Evolutionary conservation across 768 basidiomycete species (phyloP).

Genomic region (Zangia roseola): DNA sequence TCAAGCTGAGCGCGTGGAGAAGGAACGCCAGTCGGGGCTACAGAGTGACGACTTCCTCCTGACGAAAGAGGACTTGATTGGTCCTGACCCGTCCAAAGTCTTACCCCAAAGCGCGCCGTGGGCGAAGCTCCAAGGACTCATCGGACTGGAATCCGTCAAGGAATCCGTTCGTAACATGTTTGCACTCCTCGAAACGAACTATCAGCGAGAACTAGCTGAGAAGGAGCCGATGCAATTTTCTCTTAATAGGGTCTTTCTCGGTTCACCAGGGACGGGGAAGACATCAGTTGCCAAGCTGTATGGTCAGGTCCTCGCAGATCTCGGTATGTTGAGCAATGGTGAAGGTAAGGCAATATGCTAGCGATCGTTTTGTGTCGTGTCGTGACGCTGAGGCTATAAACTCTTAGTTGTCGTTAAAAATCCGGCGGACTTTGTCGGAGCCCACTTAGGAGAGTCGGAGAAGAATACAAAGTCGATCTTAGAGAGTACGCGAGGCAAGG

Average conservation of each 20-base stretch:
- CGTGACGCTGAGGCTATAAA: background rate
- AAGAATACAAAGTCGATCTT: constrained; percentile 64
- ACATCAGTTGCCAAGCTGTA: constrained; percentile 71
- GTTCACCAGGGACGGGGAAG: constrained; percentile 71
- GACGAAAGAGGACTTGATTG: constrained; percentile 57
- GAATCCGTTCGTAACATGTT: constrained; percentile 51
- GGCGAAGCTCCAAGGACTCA: constrained; percentile 51
- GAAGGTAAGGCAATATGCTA: constrained; percentile 54
- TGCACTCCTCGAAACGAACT: constrained; percentile 51
- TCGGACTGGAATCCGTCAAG: constrained; percentile 59
- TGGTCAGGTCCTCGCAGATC: constrained; percentile 59
- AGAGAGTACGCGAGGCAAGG: constrained; percentile 58
- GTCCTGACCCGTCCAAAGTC: constrained; percentile 57
- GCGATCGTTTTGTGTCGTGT: background rate
- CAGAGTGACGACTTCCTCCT: constrained; percentile 53
- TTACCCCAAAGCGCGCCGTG: constrained; percentile 47
- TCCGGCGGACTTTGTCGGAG: constrained; percentile 66
- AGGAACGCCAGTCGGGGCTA: constrained; percentile 40
- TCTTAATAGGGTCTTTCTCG: constrained; percentile 66
- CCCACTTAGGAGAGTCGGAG: constrained; percentile 59
- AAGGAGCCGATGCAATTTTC: constrained; percentile 50
- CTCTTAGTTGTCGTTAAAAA: constrained; percentile 61
- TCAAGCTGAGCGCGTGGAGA: constrained; percentile 50
- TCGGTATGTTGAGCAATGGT: constrained; percentile 66
- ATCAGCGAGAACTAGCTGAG: constrained; percentile 57